phyloP scores from a whole-genome alignment of 352 stramenopile species.

The Pythium apleroticum region DNA sequence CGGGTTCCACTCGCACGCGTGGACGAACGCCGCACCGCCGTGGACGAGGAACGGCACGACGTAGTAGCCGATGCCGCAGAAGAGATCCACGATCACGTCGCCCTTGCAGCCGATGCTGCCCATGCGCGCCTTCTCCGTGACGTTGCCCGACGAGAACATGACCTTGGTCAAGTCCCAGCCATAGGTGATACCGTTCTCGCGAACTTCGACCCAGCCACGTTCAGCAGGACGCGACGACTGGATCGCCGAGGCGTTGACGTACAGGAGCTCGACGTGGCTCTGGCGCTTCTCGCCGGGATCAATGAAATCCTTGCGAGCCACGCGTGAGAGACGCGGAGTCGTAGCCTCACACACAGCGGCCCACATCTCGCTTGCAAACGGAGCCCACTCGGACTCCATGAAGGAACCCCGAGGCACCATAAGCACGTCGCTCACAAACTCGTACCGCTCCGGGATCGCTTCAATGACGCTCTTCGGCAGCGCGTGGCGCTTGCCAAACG shows the following conservation, averaged over 20 bases:
- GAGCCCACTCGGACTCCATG: constrained; percentile 49
- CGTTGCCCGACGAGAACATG: constrained; percentile 98
- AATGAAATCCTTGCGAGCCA: constrained; percentile 82
- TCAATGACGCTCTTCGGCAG: constrained; percentile 22
- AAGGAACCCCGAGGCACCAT: constrained; percentile 70
- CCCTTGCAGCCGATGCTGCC: constrained; percentile 74
- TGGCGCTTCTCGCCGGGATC: constrained; percentile 77
- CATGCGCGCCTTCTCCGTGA: constrained; percentile 96
- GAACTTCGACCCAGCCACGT: constrained; percentile 81
- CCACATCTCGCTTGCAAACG: constrained; percentile 67
- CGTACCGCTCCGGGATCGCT: constrained; percentile 61
- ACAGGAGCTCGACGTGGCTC: constrained; percentile 74
- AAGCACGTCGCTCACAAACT: constrained; percentile 78
- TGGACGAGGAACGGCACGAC: constrained; percentile 94
- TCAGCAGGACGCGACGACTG: constrained; percentile 35
- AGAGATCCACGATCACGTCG: constrained; percentile 95
- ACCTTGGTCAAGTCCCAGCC: constrained; percentile 94
- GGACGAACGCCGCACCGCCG: constrained; percentile 86
- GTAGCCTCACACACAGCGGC: constrained; percentile 52
- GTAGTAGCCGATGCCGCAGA: constrained; percentile 98
- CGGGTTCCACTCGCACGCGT: constrained; percentile 96
- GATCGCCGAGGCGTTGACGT: constrained; percentile 46
- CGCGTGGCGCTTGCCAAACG: constrained; percentile 50
- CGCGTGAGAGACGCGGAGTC: constrained; percentile 56
- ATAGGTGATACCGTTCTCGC: constrained; percentile 94